Evolutionary conservation across 176 grass and related monocot genomes (phyloP).

Genomic region (Cenchrus purpureus): DNA sequence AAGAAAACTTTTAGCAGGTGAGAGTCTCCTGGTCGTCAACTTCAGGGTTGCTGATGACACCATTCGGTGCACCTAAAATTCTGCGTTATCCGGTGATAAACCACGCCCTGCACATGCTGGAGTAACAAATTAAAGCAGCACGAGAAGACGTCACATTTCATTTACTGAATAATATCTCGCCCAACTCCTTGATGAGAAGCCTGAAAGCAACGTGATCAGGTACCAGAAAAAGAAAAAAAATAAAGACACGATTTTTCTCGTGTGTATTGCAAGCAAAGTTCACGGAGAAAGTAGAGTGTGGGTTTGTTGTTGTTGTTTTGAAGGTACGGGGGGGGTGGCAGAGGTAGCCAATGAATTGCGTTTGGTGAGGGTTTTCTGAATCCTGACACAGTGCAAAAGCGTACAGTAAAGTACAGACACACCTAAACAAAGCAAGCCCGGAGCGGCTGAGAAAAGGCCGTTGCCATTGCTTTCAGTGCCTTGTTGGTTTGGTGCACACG

Average conservation of each 20-base stretch:
- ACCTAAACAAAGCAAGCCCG: not conserved
- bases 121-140: not conserved
- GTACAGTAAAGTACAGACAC: not conserved
- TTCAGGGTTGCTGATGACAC: not conserved
- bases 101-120: not conserved
- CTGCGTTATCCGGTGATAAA: not conserved
- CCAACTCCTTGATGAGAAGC: not conserved
- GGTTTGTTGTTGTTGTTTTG: too few relatives aligned
- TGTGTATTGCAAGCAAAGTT: constrained; percentile 51
- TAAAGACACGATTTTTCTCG: not conserved
- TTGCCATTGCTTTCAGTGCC: not conserved
- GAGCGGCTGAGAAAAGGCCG: not conserved
- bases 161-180: not conserved
- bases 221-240: not conserved
- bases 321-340: not conserved
- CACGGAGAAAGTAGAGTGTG: too few relatives aligned
- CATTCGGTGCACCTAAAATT: constrained; percentile 49
- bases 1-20: constrained; percentile 30
- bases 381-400: not conserved
- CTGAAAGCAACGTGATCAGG: not conserved
- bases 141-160: not conserved
- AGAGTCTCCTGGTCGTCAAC: not conserved
- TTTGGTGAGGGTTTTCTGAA: constrained; percentile 32
- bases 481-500: not conserved
- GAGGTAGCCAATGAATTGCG: constrained; percentile 8